Conservation (phyloP, 192 early-diverging fungal genomes). For the Gigaspora rosea region DNA sequence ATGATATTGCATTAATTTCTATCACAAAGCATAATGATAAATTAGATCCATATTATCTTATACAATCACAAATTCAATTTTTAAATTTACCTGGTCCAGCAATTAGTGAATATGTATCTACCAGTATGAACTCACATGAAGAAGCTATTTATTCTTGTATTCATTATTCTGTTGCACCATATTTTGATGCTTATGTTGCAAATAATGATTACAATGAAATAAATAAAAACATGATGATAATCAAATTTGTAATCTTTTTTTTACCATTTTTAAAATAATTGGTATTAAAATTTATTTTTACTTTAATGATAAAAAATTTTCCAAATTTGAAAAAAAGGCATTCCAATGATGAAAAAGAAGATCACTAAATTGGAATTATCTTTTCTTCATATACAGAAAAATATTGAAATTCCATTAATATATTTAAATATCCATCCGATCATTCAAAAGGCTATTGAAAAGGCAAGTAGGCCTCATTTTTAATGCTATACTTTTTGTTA, state of each 20-base stretch:
- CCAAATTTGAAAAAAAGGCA: slow-evolving; percentile 49
- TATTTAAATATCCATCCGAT: slow-evolving; percentile 84
- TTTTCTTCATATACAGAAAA: slow-evolving; percentile 93
- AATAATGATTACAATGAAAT: too few species aligned
- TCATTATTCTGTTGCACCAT: slow-evolving; percentile 91
- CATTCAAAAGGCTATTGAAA: slow-evolving; percentile 67
- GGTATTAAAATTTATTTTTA: not conserved
- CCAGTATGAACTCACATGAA: slow-evolving; percentile 73
- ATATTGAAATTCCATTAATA: slow-evolving; percentile 96
- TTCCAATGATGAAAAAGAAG: slow-evolving; percentile 98
- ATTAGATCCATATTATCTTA: slow-evolving; percentile 68
- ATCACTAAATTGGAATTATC: slow-evolving; percentile 96
- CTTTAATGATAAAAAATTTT: not conserved
- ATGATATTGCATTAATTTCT: slow-evolving; percentile 73
- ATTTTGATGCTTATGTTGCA: slow-evolving; percentile 90
- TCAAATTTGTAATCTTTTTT: slow-evolving; percentile 61
- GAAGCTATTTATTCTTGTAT: slow-evolving; percentile 81
- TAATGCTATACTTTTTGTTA: not conserved
- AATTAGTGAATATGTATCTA: slow-evolving; percentile 48
- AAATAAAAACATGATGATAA: slow-evolving; percentile 62
- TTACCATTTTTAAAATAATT: not conserved
- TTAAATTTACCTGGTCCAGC: slow-evolving; percentile 85
- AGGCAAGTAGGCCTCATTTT: slow-evolving; percentile 29
- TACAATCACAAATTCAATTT: slow-evolving; percentile 84
- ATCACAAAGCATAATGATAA: slow-evolving; percentile 75